Conservation (phyloP, 2,329 filamentous ascomycete species). For the Stagonosporopsis tanaceti region DNA sequence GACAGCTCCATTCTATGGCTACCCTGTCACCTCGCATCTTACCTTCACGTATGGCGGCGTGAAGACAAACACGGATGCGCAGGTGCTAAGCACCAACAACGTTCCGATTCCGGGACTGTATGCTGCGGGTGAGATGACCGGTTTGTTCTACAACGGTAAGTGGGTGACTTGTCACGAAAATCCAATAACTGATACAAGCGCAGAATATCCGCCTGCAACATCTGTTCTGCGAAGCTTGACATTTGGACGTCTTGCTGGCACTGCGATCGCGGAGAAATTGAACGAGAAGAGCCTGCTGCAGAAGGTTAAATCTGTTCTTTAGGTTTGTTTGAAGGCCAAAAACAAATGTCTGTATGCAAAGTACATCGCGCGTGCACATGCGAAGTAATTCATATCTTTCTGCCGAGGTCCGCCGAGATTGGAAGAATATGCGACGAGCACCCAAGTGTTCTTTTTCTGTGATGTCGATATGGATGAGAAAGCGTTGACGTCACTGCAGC, state of each 20-base stretch:
- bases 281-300: not conserved
- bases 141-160: not conserved
- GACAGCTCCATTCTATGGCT: not conserved
- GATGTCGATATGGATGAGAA: constrained; percentile 10
- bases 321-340: not conserved
- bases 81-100: constrained; percentile 37
- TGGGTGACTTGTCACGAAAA: not conserved
- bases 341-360: not conserved
- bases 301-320: not conserved
- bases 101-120: not conserved
- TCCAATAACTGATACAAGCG: not conserved
- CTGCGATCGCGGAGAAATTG: not conserved
- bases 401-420: constrained; percentile 11
- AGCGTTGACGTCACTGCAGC: constrained; percentile 12
- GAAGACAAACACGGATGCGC: constrained; percentile 41
- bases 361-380: not conserved
- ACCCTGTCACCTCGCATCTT: not conserved
- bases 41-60: not conserved
- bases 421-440: constrained; percentile 4
- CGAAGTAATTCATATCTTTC: not conserved
- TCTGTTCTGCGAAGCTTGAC: constrained; percentile 1
- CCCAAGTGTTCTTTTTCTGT: not conserved
- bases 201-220: not conserved
- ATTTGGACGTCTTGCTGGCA: not conserved
- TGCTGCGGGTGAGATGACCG: not conserved